Evolutionary conservation across 164 flowering plant species (phyloP).

Genomic region (Aristolochia contorta): DNA sequence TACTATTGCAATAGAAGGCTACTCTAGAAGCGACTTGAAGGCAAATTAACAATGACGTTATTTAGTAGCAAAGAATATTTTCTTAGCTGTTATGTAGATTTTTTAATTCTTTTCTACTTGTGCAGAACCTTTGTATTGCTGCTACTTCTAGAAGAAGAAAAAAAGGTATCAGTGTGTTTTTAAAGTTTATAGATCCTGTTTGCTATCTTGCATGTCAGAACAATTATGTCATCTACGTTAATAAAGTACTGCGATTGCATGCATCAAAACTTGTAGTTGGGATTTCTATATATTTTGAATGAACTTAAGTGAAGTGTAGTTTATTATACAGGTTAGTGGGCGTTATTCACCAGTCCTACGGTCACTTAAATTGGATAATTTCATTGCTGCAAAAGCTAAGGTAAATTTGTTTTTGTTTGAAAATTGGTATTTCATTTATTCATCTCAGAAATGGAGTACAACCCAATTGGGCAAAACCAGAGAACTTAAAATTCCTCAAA

Average conservation of each 20-base stretch:
- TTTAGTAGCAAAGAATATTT: not conserved
- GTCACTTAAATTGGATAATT: conserved; percentile 69
- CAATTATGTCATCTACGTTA: not conserved
- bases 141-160: conserved; percentile 86
- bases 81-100: not conserved
- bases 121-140: conserved; percentile 93
- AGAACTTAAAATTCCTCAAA: too few species aligned
- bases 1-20: conserved; percentile 86
- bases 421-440: too few species aligned
- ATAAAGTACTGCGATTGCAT: not conserved
- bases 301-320: not conserved
- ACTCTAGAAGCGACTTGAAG: conserved; percentile 98
- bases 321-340: conserved; percentile 30
- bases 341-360: conserved; percentile 27
- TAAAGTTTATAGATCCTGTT: not conserved
- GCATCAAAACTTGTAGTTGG: not conserved
- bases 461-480: too few species aligned
- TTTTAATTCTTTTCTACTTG: conserved; percentile 3
- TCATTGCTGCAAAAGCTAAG: conserved; percentile 80
- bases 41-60: conserved; percentile 19
- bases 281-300: not conserved
- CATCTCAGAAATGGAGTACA: too few species aligned
- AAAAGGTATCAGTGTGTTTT: conserved; percentile 23
- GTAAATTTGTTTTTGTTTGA: too few species aligned
- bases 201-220: not conserved